Evolutionary conservation across 2,329 filamentous ascomycete genomes (phyloP), one percentile per base, ranked within the genome.

Genomic region (Cladosporium cucumerinum): DNA sequence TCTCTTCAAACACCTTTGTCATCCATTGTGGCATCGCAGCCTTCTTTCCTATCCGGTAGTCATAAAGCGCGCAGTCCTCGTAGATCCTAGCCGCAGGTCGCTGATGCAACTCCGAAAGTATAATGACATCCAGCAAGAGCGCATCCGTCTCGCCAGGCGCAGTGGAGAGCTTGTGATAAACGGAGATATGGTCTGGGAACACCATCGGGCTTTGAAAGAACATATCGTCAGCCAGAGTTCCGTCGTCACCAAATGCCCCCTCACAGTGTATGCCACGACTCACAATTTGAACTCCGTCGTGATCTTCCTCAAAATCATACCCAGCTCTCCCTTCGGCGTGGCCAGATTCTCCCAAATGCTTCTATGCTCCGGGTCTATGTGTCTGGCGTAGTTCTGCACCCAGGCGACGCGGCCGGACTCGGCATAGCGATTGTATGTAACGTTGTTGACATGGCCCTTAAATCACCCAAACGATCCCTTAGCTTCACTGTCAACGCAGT

Each of bases 201-300:
- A 84, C 89, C 86, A 97, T 89, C 18, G 93, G 55, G 92, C 90
- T 62, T 46, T 18, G 32, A 11, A 28, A 12, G 30, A 26, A 25
- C 21, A 14, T 23, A 25, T 51, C 92, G 69, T 55, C 64, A 36
- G 57, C 48, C 5, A 46, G 51, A 18, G 8, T 21, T 54, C 26
- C 26, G 51, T 23, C 7, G 21, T 8, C 51, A 18, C 5, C 11
- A 10, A 39, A 46, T 46, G n/a, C 18, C 7, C 14, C 28, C 26
- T n/a, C 26, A 28, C 16, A 21, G 3, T 10, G 28, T 32, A 39
- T 25, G 21, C 54, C 55, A 46, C 3, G 43, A 82, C 89, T 69
- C 75, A 95, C 92, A 79, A 93, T 79, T 97, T 97, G 78, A 90
- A 97, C 69, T 96, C 89, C 0, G 90, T 88, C 71, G 85, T 89